Percentiles rank a stretch among this genome's conserved stretches.
Evolutionary conservation across 78 protist genomes (phyloP).

Genomic region (slime mould (Dictyostelium discoideum)): DNA sequence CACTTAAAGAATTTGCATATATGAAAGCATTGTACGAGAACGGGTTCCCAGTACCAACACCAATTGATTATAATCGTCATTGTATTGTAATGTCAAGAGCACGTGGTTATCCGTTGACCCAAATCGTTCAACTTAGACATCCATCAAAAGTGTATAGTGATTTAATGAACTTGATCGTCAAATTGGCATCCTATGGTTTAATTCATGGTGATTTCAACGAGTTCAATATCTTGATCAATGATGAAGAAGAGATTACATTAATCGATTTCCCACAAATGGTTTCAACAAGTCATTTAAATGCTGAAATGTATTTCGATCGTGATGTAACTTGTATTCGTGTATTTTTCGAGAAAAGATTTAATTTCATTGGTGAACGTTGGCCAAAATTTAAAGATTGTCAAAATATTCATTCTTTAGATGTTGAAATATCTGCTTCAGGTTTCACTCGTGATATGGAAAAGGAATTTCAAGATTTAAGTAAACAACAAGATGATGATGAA

Average conservation of each 20-base stretch:
- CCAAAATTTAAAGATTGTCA: slow-evolving; percentile 65
- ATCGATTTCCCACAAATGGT: slow-evolving; percentile 99
- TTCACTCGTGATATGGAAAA: slow-evolving; percentile 65
- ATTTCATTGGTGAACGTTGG: slow-evolving; percentile 54
- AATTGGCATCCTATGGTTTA: slow-evolving; percentile 94
- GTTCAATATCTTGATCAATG: slow-evolving; percentile 95
- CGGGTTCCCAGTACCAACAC: slow-evolving; percentile 98
- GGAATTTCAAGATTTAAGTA: slow-evolving; percentile 33
- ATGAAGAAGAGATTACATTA: slow-evolving; percentile 87
- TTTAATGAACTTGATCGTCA: slow-evolving; percentile 90
- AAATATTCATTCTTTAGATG: slow-evolving; percentile 14
- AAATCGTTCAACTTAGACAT: slow-evolving; percentile 78
- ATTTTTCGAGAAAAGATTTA: slow-evolving; percentile 87
- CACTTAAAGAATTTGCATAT: slow-evolving; percentile 97
- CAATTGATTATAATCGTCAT: slow-evolving; percentile 97
- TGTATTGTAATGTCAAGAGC: slow-evolving; percentile 94
- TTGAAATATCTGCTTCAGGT: slow-evolving; percentile 26
- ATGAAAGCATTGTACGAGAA: slow-evolving; percentile 95
- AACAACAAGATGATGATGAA: slow-evolving; percentile 4
- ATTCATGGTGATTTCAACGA: slow-evolving; percentile 99
- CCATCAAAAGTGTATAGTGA: slow-evolving; percentile 82
- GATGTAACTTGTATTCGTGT: slow-evolving; percentile 92
- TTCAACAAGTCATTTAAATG: slow-evolving; percentile 95
- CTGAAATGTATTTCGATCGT: slow-evolving; percentile 93
- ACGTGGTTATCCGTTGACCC: slow-evolving; percentile 92